Conservation (phyloP, 2,329 filamentous ascomycete genomes). For the Fusarium sp. region DNA sequence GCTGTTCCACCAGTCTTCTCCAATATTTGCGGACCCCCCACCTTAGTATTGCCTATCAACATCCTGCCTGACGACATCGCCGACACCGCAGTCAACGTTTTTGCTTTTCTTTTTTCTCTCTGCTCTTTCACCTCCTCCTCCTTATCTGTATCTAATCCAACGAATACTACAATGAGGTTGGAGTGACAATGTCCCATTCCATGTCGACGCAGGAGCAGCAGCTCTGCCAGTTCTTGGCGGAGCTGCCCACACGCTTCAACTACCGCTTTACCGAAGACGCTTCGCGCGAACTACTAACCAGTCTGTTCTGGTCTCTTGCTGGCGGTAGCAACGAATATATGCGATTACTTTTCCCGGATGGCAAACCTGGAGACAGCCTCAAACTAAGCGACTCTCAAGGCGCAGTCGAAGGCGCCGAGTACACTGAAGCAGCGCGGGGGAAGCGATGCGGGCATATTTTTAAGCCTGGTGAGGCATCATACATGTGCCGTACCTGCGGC, state of each 20-base stretch:
- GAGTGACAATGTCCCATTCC: slow-evolving; percentile 60
- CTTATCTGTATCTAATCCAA: neutral
- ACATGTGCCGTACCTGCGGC: slow-evolving; percentile 93
- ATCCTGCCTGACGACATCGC: slow-evolving; percentile 42
- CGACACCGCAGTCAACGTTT: slow-evolving; percentile 30
- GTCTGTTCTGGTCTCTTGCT: slow-evolving; percentile 88
- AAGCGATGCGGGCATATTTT: slow-evolving; percentile 98
- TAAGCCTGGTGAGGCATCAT: slow-evolving; percentile 91
- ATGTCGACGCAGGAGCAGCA: slow-evolving; percentile 79
- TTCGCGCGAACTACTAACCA: slow-evolving; percentile 76
- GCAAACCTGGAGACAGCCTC: slow-evolving; percentile 72
- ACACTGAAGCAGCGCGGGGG: slow-evolving; percentile 89
- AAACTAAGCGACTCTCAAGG: slow-evolving; percentile 90
- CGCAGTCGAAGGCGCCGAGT: slow-evolving; percentile 93
- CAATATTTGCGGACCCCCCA: slow-evolving; percentile 36
- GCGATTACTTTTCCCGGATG: slow-evolving; percentile 82
- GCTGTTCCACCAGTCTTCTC: slow-evolving; percentile 38
- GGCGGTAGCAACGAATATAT: slow-evolving; percentile 80
- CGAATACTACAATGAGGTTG: slow-evolving; percentile 44
- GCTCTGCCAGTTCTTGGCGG: slow-evolving; percentile 84
- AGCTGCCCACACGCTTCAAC: slow-evolving; percentile 77
- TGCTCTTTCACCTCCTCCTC: neutral
- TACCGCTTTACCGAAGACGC: slow-evolving; percentile 82
- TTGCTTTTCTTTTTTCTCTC: slow-evolving; percentile 10
- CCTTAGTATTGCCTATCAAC: slow-evolving; percentile 26